Evolutionary conservation across 441 rosid species (phyloP), one percentile per base, ranked within the genome.

Genomic region (Melastoma candidum): DNA sequence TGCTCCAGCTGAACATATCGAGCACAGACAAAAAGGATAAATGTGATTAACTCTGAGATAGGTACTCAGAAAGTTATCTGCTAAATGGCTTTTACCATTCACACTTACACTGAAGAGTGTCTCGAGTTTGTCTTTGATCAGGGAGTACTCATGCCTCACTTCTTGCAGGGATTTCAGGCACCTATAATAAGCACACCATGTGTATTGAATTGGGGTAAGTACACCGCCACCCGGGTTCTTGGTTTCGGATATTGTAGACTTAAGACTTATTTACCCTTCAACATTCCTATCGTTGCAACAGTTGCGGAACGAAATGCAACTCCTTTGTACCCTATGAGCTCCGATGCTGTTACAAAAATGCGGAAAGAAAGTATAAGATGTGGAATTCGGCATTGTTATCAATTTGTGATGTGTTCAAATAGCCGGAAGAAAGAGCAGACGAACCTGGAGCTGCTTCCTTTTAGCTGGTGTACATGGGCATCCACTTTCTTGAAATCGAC

Each of bases 391-490:
- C 22, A 17, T 17, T 17, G 22, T 17, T 17, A 17, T 17, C 22
- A 17, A 36, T 17, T 17, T 17, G 22, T 17, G 22, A 17, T 17
- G 22, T 17, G 22, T 17, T 17, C 22, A 17, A 17, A 17, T 17
- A 17, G 22, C 22, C 22, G 22, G 32, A 49, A 26, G 53, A 49
- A 52, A 52, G 56, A 52, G 32, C 17, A 44, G 56, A 27, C 2
- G 12, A 14, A 81, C 87, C 92, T 84, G 61, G 92, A 84, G 70
- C 85, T 78, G 76, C 92, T 84, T 7, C 92, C 92, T 58, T 84
- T 84, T 60, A 79, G 58, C 72, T 79, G 92, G 43, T 84, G 92
- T 63, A 79, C 80, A 74, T 74, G 80, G 41, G 73, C 74, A 74
- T 77, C 92, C 44, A 81, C 67, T 56, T 50, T 81, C 63, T 56